Evolutionary conservation across 805 yeast genomes (phyloP).

Genomic region (Barnettozyma sp.): DNA sequence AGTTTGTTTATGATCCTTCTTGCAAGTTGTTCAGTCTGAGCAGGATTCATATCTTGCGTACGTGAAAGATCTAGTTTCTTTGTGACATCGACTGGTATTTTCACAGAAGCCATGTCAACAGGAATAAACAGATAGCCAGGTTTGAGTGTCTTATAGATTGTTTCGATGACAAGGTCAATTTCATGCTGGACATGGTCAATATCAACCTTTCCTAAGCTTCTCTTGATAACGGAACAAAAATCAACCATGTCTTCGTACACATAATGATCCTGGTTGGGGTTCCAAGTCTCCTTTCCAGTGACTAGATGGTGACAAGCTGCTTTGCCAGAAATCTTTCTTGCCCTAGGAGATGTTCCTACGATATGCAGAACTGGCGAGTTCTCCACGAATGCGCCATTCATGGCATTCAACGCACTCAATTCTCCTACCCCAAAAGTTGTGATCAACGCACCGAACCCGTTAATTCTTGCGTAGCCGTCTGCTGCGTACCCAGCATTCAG

Average conservation of each 20-base stretch:
- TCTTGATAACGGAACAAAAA: conserved; percentile 47
- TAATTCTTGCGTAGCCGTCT: conserved; percentile 72
- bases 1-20: conserved; percentile 41
- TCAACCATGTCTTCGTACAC: conserved; percentile 52
- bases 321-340: conserved; percentile 25
- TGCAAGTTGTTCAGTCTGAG: conserved; percentile 31
- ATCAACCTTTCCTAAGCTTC: conserved; percentile 37
- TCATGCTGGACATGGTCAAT: conserved; percentile 48
- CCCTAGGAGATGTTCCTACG: conserved; percentile 65
- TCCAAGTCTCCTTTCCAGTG: conserved; percentile 38
- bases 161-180: conserved; percentile 49
- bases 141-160: conserved; percentile 43
- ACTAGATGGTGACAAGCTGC: conserved; percentile 47
- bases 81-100: conserved; percentile 27
- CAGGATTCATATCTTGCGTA: conserved; percentile 17
- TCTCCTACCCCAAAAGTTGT: conserved; percentile 89
- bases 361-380: conserved; percentile 76
- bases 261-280: conserved; percentile 45
- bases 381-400: conserved; percentile 79
- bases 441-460: conserved; percentile 30
- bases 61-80: conserved; percentile 23
- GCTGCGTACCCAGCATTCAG: conserved; percentile 87
- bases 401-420: conserved; percentile 75
- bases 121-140: conserved; percentile 75
- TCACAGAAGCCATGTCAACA: conserved; percentile 43